Percentiles rank a stretch among this genome's conserved stretches.
phyloP scores from a whole-genome alignment of 2,329 filamentous ascomycete genomes.

The Exophiala xenobiotica region DNA sequence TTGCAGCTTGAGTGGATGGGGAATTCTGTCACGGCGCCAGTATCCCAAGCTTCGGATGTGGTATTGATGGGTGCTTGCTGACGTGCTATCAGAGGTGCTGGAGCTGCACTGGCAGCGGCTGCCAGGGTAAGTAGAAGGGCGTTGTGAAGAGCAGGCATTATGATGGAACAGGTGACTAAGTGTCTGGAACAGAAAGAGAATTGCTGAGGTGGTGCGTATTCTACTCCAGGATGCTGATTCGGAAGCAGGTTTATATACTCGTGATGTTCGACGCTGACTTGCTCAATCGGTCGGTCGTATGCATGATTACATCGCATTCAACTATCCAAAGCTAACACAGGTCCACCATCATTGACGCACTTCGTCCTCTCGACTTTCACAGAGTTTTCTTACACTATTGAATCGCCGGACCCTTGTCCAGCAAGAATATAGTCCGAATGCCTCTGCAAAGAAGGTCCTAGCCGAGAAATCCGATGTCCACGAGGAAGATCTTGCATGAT shows the following conservation, averaged over 20 bases:
- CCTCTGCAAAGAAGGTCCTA: neutral
- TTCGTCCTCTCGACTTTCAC: neutral
- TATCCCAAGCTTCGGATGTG: slow-evolving; percentile 28
- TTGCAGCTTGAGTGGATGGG: slow-evolving; percentile 68
- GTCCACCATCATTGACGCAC: neutral
- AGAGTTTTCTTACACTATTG: neutral
- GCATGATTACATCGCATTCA: neutral
- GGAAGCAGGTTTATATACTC: slow-evolving; percentile 1
- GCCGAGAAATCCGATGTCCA: neutral
- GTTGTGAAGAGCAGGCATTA: neutral
- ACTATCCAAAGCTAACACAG: neutral
- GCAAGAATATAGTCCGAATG: neutral
- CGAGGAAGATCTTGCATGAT: neutral
- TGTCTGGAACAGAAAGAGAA: neutral
- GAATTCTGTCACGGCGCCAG: slow-evolving; percentile 42
- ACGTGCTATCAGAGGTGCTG: slow-evolving; percentile 2
- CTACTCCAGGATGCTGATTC: neutral
- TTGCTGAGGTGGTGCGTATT: neutral
- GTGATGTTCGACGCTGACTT: neutral
- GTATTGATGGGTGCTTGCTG: neutral
- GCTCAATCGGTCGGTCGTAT: neutral
- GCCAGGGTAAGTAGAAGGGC: neutral
- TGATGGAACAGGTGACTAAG: neutral
- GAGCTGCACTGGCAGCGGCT: neutral
- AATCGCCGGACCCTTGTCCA: neutral